Conservation (phyloP, 2,329 filamentous ascomycete species). For the Cytospora chrysosperma region DNA sequence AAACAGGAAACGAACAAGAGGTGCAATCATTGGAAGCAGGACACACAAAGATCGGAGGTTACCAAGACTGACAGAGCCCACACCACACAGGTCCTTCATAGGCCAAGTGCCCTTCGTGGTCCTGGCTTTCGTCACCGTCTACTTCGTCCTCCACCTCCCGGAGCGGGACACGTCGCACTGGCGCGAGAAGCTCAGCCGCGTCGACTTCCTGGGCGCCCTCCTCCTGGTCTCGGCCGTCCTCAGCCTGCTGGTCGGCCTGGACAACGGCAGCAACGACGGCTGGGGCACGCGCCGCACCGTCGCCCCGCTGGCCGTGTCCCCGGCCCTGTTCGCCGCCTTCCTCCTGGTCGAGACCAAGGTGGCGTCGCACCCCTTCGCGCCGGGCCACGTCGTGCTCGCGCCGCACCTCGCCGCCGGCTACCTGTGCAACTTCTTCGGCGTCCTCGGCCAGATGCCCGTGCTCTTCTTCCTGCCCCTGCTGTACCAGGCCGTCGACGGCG, state of each 20-base stretch:
- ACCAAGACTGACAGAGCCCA: slow-evolving; percentile 13
- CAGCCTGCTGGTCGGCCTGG: slow-evolving; percentile 65
- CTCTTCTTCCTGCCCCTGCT: slow-evolving; percentile 76
- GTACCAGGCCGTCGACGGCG: slow-evolving; percentile 69
- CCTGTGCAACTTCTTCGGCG: slow-evolving; percentile 69
- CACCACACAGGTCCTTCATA: slow-evolving; percentile 60
- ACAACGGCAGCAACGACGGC: slow-evolving; percentile 69
- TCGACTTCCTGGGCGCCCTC: slow-evolving; percentile 29
- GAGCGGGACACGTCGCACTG: slow-evolving; percentile 58
- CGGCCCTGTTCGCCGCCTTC: slow-evolving; percentile 64
- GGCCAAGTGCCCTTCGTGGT: slow-evolving; percentile 68
- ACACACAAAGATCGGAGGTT: too few species aligned
- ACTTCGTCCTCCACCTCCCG: slow-evolving; percentile 62
- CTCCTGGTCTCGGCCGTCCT: slow-evolving; percentile 35
- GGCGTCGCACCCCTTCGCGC: slow-evolving; percentile 71
- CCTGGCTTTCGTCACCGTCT: slow-evolving; percentile 63
- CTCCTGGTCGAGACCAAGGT: slow-evolving; percentile 66
- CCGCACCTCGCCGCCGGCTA: slow-evolving; percentile 66
- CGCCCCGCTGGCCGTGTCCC: slow-evolving; percentile 53
- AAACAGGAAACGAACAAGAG: not conserved
- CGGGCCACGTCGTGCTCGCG: slow-evolving; percentile 70
- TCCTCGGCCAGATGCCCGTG: slow-evolving; percentile 55
- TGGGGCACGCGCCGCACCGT: slow-evolving; percentile 63
- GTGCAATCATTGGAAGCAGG: too few species aligned
- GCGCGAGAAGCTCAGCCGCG: slow-evolving; percentile 51